Evolutionary conservation across 768 basidiomycete genomes (phyloP), one percentile per base, ranked within the genome.

Genomic region (Pisolithus tinctorius): DNA sequence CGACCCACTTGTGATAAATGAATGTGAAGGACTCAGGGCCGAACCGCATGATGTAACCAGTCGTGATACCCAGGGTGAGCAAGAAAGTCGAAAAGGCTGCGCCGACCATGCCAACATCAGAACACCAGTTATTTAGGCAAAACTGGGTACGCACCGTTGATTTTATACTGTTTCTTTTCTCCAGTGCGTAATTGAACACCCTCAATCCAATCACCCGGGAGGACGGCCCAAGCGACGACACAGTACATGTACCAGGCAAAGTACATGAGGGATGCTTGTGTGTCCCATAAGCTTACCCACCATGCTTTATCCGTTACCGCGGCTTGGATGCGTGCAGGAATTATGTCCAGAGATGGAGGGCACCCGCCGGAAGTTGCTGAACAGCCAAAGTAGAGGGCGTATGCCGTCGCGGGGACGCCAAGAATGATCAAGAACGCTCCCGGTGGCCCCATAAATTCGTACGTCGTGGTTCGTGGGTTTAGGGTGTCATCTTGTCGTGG

Each of bases 241-340:
- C 82, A 86, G 67, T 86, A 98, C n/a, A 80, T 71, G 68, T 96
- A 97, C 94, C 95, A 99, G 0, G 68, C 90, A 39, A 87, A 64
- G 70, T 97, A 98, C 14, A 86, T 76, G 20, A 82, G 58, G 2
- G 79, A 61, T 0, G 93, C 93, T 51, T 94, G 72, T 0, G 80
- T 79, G 60, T 97, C 93, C 86, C 89, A 96, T 1, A 96, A 76
- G 17, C 73, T 67, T 42, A 71, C 75, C 85, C 88, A 94, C 80
- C 81, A 93, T 16, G 70, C 62, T 5, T 62, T 55, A 58, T 70
- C 68, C 6, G 76, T 71, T 7, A 89, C 55, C 0, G 83, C 69
- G 16, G 71, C 60, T 29, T 75, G 55, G 47, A 85, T 65, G 55
- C 66, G 69, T 40, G 74, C 68, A 8, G 73, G 68, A 53, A 82